Evolutionary conservation across 169 alveolate species (phyloP), one percentile per base, ranked within the genome.

Genomic region (Theileria luwenshuni): DNA sequence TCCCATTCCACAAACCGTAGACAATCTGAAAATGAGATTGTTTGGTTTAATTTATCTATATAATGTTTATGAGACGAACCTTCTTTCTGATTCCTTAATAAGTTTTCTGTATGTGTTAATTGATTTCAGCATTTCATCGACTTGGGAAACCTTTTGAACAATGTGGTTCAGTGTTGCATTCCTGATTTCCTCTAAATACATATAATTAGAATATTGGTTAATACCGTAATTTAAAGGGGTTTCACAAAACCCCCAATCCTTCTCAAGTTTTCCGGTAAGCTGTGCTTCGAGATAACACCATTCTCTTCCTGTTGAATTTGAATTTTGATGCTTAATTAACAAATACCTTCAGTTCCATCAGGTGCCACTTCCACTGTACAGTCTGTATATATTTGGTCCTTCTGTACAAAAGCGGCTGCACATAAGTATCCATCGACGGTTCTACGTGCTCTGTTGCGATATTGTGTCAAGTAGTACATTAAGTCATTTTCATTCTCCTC

Each of bases 221-320:
- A 76, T 76, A 74, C 86, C 93, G 47, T 91, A 91, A 68, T 90
- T 90, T 23, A 84, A 75, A 1, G 90, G 90, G 33, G 93, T 86
- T 15, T 70, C 86, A 23, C 95, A 91, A 52, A 81, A 90, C 19
- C 92, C 94, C 97, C 97, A 93, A 68, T 93, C 96, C 28, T 85
- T 85, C 13, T 76, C 85, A 0, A 74, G 59, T 27, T 79, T 64
- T 21, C 97, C 97, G 43, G 87, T 93, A 12, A 93, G 90, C 61
- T 93, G 97, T 49, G 93, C 95, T 70, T 93, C 97, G 30, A 90
- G 94, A 64, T 93, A 93, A 69, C 97, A 93, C 97, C 97, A 93
- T 52, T 93, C 96, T 21, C 91, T 72, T 5, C 95, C 94, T 84
- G 77, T 54, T 8, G 54, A 35, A 6, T 1, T 59, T 25, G 28